Percentiles rank a stretch among this genome's conserved stretches.
Conservation (phyloP, 495 filamentous ascomycete species). For the Cetradonia linearis region DNA sequence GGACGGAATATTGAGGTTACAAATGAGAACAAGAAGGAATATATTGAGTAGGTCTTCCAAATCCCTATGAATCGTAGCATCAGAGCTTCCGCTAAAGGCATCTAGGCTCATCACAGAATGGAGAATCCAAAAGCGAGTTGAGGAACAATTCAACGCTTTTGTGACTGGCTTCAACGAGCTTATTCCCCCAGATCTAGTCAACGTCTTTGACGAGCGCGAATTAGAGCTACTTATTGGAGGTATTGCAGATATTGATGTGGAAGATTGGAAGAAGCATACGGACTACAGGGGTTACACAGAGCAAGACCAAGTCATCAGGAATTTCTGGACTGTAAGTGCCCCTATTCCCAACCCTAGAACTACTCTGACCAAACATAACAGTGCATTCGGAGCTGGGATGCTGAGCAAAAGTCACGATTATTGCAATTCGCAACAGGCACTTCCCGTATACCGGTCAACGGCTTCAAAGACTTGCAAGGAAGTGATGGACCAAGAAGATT, state of each 20-base stretch:
- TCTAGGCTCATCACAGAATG: constrained; percentile 85
- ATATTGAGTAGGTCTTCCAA: constrained; percentile 61
- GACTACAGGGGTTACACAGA: constrained; percentile 99
- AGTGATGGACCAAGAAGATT: constrained; percentile 92
- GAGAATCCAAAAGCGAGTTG: constrained; percentile 96
- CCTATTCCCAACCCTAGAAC: background rate
- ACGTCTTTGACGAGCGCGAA: constrained; percentile 97
- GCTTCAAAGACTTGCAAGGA: constrained; percentile 98
- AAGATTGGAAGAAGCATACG: constrained; percentile 99
- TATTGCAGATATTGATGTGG: constrained; percentile 98
- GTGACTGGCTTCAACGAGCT: constrained; percentile 95
- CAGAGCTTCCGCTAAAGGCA: constrained; percentile 2
- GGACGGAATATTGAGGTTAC: constrained; percentile 90
- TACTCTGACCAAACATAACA: constrained; percentile 23
- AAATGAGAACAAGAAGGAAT: constrained; percentile 92
- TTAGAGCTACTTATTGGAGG: constrained; percentile 93
- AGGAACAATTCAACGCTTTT: constrained; percentile 97
- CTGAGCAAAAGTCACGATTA: constrained; percentile 92
- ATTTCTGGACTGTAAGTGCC: constrained; percentile 85
- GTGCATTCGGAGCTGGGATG: constrained; percentile 86
- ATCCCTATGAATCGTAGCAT: background rate
- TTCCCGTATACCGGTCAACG: constrained; percentile 96
- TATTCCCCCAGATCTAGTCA: constrained; percentile 91
- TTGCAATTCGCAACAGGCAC: constrained; percentile 97
- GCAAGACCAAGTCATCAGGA: constrained; percentile 87